phyloP scores from a whole-genome alignment of 805 yeast species.

The Dipodascus albidus region DNA sequence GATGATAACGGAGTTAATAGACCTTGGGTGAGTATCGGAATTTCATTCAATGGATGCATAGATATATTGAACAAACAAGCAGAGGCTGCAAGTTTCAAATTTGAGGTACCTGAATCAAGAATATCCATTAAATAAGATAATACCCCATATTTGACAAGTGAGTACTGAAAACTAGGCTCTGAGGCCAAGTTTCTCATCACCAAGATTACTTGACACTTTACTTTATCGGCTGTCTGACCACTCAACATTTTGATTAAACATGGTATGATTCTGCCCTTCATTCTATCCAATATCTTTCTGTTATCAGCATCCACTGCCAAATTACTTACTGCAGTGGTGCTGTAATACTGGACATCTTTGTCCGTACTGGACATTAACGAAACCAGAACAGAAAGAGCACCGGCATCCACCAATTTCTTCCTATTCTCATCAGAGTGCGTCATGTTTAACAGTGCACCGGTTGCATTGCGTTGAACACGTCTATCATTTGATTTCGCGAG shows the following conservation, averaged over 20 bases:
- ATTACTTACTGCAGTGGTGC: slow-evolving; percentile 93
- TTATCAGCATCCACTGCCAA: slow-evolving; percentile 94
- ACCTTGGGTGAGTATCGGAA: slow-evolving; percentile 91
- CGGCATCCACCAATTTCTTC: slow-evolving; percentile 92
- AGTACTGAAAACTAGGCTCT: slow-evolving; percentile 93
- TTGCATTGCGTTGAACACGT: slow-evolving; percentile 96
- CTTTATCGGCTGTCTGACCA: slow-evolving; percentile 22
- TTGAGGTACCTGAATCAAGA: slow-evolving; percentile 81
- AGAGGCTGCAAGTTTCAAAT: slow-evolving; percentile 88
- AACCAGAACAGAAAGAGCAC: slow-evolving; percentile 94
- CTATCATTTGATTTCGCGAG: slow-evolving; percentile 89
- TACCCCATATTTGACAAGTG: slow-evolving; percentile 94
- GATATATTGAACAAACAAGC: slow-evolving; percentile 97
- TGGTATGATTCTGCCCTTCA: slow-evolving; percentile 84
- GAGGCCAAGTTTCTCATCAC: slow-evolving; percentile 94
- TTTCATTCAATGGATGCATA: slow-evolving; percentile 93
- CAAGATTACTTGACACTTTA: slow-evolving; percentile 95
- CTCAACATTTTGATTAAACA: slow-evolving; percentile 79
- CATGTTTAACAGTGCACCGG: slow-evolving; percentile 96
- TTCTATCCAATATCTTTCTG: slow-evolving; percentile 75
- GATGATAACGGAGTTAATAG: slow-evolving; percentile 87
- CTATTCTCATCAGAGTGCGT: slow-evolving; percentile 95
- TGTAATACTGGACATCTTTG: slow-evolving; percentile 95
- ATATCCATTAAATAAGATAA: slow-evolving; percentile 82
- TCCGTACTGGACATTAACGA: slow-evolving; percentile 75